Percentiles rank a stretch among this genome's conserved stretches.
Conservation (phyloP, 345 rosid species). For the Brassica rapa region DNA sequence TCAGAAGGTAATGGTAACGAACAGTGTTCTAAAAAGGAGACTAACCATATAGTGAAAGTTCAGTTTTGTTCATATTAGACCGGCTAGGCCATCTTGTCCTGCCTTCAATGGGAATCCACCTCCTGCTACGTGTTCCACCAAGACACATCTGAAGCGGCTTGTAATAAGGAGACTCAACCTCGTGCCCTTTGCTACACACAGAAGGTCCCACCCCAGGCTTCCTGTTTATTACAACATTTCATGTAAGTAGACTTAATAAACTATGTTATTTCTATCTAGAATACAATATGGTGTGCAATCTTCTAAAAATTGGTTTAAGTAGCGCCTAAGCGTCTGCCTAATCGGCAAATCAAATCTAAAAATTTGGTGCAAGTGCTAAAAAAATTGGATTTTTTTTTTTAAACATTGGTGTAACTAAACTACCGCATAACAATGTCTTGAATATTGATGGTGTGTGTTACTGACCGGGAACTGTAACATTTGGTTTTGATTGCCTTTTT, state of each 20-base stretch:
- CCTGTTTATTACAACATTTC: conserved; percentile 48
- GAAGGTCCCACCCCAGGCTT: conserved; percentile 77
- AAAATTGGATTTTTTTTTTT: too few relatives aligned
- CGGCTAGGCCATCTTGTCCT: conserved; percentile 86
- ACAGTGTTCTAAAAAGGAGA: conserved; percentile 10
- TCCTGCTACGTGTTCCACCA: conserved; percentile 73
- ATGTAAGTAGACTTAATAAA: conserved; percentile 11
- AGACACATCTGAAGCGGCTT: conserved; percentile 84
- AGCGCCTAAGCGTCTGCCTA: too few relatives aligned
- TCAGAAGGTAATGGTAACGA: not conserved
- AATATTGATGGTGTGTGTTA: not conserved
- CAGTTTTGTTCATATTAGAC: conserved; percentile 67
- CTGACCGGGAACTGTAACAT: conserved; percentile 81
- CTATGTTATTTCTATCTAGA: conserved; percentile 28
- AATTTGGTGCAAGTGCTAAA: too few relatives aligned
- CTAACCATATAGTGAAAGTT: conserved; percentile 81
- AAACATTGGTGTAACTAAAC: too few relatives aligned
- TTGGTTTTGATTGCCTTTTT: conserved; percentile 74
- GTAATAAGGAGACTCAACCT: conserved; percentile 88
- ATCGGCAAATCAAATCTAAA: too few relatives aligned
- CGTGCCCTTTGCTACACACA: conserved; percentile 72
- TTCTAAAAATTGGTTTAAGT: too few relatives aligned
- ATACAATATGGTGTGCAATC: not conserved
- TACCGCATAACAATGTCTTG: too few relatives aligned
- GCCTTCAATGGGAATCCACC: conserved; percentile 89